phyloP scores from a whole-genome alignment of 768 basidiomycete genomes.

The Psilocybe cubensis region DNA sequence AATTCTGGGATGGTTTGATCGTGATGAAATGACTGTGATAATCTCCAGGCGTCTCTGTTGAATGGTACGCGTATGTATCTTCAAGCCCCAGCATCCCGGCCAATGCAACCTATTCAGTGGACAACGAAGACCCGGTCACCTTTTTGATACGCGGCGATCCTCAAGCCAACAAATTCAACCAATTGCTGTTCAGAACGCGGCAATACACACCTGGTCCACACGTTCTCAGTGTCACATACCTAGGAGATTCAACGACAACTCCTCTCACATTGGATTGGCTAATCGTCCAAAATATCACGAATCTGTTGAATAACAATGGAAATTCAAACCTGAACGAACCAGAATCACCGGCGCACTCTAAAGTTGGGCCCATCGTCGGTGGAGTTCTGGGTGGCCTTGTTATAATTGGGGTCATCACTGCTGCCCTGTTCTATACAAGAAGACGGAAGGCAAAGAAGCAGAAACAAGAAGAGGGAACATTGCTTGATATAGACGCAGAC shows the following conservation, averaged over 20 bases:
- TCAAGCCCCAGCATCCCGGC: constrained; percentile 19
- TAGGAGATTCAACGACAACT: constrained; percentile 19
- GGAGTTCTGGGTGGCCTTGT: constrained; percentile 6
- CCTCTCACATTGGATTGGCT: constrained; percentile 27
- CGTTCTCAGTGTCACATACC: constrained; percentile 20
- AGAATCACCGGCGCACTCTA: not conserved
- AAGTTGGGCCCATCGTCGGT: constrained; percentile 8
- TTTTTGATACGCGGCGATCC: constrained; percentile 24
- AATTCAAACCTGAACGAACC: not conserved
- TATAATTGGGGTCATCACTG: no score
- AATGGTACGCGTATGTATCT: constrained; percentile 28
- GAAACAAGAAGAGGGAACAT: not conserved
- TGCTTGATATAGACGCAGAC: not conserved
- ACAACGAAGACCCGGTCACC: constrained; percentile 15
- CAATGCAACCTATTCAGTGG: constrained; percentile 24
- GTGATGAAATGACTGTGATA: no score
- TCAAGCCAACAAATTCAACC: constrained; percentile 16
- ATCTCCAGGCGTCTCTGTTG: constrained; percentile 24
- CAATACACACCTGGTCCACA: constrained; percentile 20
- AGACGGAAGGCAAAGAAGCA: not conserved
- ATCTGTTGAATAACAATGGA: not conserved
- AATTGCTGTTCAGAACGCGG: constrained; percentile 24
- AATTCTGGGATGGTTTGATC: no score
- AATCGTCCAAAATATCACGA: constrained; percentile 20
- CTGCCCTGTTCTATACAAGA: constrained; percentile 2